Base-by-base conservation (phyloP, 169 alveolate species). In the Plasmodium vivax region DNA sequence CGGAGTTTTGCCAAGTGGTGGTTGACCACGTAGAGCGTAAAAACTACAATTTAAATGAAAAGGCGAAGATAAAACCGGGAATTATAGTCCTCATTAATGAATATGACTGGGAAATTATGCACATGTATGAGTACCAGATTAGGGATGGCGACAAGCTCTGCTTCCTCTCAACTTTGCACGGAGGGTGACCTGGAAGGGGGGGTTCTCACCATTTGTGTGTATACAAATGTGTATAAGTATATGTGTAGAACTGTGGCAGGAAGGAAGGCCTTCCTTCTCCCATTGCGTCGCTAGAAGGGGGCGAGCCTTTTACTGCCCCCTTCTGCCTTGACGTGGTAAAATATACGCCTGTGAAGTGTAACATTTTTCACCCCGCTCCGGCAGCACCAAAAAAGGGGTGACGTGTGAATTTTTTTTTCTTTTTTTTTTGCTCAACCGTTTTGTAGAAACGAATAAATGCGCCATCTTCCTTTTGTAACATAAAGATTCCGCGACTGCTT, bases 161-260 rank as follows among this genome's bases (percentile, higher is more conserved):
- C 19, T 98, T 98, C 83, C 97, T 98, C n/a, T 97, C 98, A n/a
- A 98, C 99, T n/a, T 95, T 98, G 72, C 99, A 98, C 93, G 99
- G 99, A 32, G 99, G 99, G 0, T 98, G 96, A 92, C 43, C 19
- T 23, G 38, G 77, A 6, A 16, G 7, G 9, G 38, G 38, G 74
- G 38, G 30, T 12, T 16, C 36, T 16, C 41, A 68, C 0, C n/a
- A 5, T 68, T 9, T 68, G 38, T 68, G 12, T 68, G 38, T 30
- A 8, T 68, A 27, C 38, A 23, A 16, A 68, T 68, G 77, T 27
- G 43, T n/a, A 30, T 68, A 16, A 19, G 3, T 68, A 27, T 68
- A 68, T 68, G 30, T n/a, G n/a, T 10, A 14, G 77, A 23, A 19
- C 3, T 23, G 77, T 68, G 38, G 43, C 77, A 68, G 16, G 77